Base-by-base conservation (phyloP, 2,329 filamentous ascomycete genomes). In the Trichoderma pleuroti region DNA sequence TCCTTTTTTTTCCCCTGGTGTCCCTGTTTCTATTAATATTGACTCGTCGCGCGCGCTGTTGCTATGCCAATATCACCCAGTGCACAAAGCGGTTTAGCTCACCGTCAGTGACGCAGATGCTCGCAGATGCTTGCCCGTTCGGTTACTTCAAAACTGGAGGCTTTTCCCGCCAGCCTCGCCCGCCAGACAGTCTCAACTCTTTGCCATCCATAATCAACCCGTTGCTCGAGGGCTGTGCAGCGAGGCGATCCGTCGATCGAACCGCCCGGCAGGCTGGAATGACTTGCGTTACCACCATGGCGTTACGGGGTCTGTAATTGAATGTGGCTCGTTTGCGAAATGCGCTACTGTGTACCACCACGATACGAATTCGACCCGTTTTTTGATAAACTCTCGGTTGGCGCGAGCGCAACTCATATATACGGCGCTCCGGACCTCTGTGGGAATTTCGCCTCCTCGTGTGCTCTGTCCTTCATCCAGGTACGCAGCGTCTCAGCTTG, bases 91-190 rank as follows among this genome's bases (percentile, higher is more conserved):
- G 56, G 56, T 57, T 60, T 60, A 61, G 65, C 65, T 32, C 65
- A 61, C 56, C 26, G 39, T 36, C 32, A 60, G 56, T 61, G 36
- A 60, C 65, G 54, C 36, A 60, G 36, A 57, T n/a, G 39, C 39
- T 42, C 39, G 39, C 39, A 42, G 39, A 26, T 52, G 46, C 52
- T 24, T 28, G 28, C n/a, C 39, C 28, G 16, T 52, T 36, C 39
- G 28, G 65, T 68, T 52, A 52, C 65, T 36, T 68, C 65, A 68
- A 68, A 68, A 68, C 21, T 49, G 54, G 65, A 68, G 64, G 65
- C 11, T 28, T n/a, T n/a, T 39, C 65, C 36, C 56, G 18, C 56
- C 65, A 60, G 54, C 28, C 65, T 49, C 42, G 18, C 7, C 42
- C 39, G 14, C 42, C 12, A 26, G 18, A 14, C 39, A 16, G n/a